These are phyloP conservation scores for Eutrema yunnanense DNA, from an alignment of 345 rosid species.

Conservation along the genomic window DNA sequence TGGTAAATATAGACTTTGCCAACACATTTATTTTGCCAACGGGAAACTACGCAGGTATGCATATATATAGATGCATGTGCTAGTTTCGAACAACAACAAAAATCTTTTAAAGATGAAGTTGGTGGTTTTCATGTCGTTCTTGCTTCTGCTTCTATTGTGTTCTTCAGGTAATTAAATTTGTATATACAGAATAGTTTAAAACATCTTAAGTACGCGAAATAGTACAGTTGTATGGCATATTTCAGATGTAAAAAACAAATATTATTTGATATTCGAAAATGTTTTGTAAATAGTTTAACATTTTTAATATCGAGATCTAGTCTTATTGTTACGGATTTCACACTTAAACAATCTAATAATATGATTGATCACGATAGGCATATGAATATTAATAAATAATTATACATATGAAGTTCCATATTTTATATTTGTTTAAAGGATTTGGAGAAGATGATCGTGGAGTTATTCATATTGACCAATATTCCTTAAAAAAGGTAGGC, in stretches of 20 bases:
- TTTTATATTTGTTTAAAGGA: neutral
- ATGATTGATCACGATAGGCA: neutral
- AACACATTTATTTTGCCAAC: no score
- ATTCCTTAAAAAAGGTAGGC: conserved; percentile 7
- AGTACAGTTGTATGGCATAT: neutral
- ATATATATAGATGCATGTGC: no score
- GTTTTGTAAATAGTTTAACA: neutral
- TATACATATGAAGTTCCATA: neutral
- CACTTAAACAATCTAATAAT: neutral
- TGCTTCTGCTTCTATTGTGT: conserved; percentile 5
- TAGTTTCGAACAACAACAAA: neutral
- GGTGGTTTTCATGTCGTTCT: neutral
- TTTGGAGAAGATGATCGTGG: neutral
- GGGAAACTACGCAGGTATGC: no score
- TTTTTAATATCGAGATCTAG: neutral
- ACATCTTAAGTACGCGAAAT: neutral
- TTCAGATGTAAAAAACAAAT: neutral
- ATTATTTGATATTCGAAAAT: neutral
- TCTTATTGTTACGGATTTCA: neutral
- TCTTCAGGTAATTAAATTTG: conserved; percentile 5
- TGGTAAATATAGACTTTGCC: no score
- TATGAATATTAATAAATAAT: neutral
- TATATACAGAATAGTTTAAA: neutral
- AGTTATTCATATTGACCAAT: neutral
- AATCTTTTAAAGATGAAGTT: neutral